These are phyloP conservation scores for Trametes villosa DNA, from an alignment of 768 basidiomycete genomes.

Conservation along the genomic window DNA sequence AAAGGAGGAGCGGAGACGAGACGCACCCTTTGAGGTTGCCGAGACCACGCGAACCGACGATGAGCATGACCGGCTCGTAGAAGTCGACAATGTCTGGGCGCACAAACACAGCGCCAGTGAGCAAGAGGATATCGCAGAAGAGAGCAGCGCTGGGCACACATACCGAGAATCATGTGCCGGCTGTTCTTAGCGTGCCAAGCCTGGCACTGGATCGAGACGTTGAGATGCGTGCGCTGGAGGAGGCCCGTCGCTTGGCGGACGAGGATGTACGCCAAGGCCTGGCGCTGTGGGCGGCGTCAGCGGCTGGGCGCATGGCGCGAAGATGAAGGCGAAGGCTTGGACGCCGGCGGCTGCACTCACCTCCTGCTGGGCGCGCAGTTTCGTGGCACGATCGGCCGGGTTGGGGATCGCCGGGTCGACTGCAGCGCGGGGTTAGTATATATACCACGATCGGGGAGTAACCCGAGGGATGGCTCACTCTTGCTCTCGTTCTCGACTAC, in stretches of 20 bases:
- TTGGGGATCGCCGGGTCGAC: conserved; percentile 75
- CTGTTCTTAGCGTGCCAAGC: conserved; percentile 98
- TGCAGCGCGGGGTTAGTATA: conserved; percentile 27
- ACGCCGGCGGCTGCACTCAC: no score
- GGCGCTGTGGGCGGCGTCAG: conserved; percentile 57
- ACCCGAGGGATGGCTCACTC: conserved; percentile 47
- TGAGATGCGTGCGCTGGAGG: conserved; percentile 86
- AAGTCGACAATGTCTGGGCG: conserved; percentile 79
- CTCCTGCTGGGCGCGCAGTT: conserved; percentile 91
- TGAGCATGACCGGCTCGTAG: conserved; percentile 86
- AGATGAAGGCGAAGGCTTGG: no score
- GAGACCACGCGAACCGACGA: conserved; percentile 93
- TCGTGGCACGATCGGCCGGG: conserved; percentile 72
- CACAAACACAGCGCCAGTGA: neutral
- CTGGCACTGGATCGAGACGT: conserved; percentile 89
- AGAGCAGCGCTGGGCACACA: neutral
- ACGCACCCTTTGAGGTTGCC: conserved; percentile 85
- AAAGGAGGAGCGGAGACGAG: neutral
- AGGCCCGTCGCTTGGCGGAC: conserved; percentile 87
- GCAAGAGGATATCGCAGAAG: neutral
- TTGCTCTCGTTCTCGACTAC: conserved; percentile 93
- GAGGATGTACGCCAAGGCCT: conserved; percentile 86
- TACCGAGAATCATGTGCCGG: conserved; percentile 84
- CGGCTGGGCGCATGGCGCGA: no score
- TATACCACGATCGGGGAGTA: conserved; percentile 4